Conservation (phyloP, 179 eudicot species). For the Heliamphora pulchella region DNA sequence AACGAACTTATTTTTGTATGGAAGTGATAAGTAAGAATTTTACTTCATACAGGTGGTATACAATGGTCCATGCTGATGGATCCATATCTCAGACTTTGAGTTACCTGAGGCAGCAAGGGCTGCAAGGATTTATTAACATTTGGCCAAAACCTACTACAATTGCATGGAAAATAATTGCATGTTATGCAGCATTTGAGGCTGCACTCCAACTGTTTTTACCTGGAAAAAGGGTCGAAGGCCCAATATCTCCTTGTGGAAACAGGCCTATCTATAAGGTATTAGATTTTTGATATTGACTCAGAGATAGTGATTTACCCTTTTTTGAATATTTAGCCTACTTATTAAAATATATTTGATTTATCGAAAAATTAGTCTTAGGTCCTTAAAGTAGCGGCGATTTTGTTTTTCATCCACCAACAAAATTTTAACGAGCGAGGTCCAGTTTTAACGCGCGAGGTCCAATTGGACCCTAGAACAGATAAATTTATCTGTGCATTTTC, state of each 20-base stretch:
- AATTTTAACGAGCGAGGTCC: too few relatives aligned
- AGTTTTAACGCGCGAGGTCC: too few relatives aligned
- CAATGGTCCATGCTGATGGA: constrained; percentile 98
- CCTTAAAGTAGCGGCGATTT: too few relatives aligned
- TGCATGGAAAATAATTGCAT: constrained; percentile 78
- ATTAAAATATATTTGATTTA: too few relatives aligned
- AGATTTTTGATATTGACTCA: not conserved
- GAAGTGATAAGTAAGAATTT: constrained; percentile 3
- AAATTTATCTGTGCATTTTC: too few relatives aligned
- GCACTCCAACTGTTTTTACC: constrained; percentile 77
- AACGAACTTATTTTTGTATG: not conserved
- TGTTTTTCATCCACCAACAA: too few relatives aligned
- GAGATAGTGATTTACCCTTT: not conserved
- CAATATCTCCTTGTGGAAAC: constrained; percentile 82
- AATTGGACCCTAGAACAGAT: too few relatives aligned
- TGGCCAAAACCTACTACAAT: constrained; percentile 83
- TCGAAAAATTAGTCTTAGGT: too few relatives aligned
- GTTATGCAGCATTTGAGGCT: constrained; percentile 90
- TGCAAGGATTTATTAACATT: constrained; percentile 61
- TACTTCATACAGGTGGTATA: constrained; percentile 71
- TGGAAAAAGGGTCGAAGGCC: constrained; percentile 92
- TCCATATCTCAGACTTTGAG: constrained; percentile 51
- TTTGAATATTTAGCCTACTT: not conserved
- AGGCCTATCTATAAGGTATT: constrained; percentile 87
- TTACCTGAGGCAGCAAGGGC: constrained; percentile 50